These are phyloP conservation scores for Annona cherimola DNA, from an alignment of 164 flowering plant genomes.

Conservation along the genomic window DNA sequence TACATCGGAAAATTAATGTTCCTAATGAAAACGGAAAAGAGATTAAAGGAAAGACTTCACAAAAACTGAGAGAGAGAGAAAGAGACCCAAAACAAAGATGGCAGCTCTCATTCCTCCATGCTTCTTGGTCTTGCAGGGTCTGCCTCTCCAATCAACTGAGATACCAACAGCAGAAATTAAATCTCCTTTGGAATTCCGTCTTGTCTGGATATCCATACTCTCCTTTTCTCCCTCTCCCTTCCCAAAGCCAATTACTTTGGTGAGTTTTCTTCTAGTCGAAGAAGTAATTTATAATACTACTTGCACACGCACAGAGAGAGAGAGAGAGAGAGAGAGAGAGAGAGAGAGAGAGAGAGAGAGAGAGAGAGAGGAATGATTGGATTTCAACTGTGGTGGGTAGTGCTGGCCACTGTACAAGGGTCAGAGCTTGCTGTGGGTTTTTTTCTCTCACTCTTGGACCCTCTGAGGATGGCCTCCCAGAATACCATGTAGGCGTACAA, in stretches of 20 bases:
- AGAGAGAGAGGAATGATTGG: background rate
- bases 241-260: background rate
- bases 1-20: background rate
- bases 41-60: background rate
- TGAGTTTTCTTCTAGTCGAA: background rate
- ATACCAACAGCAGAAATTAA: slow-evolving; percentile 19
- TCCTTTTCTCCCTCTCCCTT: background rate
- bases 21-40: background rate
- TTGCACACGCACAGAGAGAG: background rate
- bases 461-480: background rate
- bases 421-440: slow-evolving; percentile 3
- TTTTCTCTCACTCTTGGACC: background rate
- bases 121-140: slow-evolving; percentile 55
- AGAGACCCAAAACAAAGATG: slow-evolving; percentile 68
- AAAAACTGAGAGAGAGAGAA: slow-evolving; percentile 1
- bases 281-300: slow-evolving; percentile 10
- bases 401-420: slow-evolving; percentile 12
- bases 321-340: slow-evolving; percentile 5
- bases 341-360: slow-evolving; percentile 5
- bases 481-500: background rate
- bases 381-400: slow-evolving; percentile 5
- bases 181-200: slow-evolving; percentile 18
- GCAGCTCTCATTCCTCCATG: slow-evolving; percentile 95
- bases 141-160: slow-evolving; percentile 89
- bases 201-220: slow-evolving; percentile 17